Base-by-base conservation (phyloP, 1,284 basidiomycete genomes). In the Melampsora abietis-canadensis region DNA sequence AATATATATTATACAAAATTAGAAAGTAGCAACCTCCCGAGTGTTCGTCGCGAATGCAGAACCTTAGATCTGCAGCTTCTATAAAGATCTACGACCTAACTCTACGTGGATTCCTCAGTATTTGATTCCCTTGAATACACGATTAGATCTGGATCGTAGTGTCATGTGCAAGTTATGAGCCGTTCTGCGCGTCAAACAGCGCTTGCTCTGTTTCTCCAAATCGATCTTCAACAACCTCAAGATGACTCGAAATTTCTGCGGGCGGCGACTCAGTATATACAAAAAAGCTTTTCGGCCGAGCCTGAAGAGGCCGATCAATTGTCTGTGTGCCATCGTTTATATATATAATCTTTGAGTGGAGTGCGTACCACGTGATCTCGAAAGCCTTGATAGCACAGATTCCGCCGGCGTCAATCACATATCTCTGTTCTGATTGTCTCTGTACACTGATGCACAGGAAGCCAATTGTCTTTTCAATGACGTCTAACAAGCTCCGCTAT, bases 271-370 rank as follows among this genome's bases (percentile, higher is more conserved):
- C 27, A 70, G 61, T 21, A 48, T 34, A 21, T 27, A 21, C 44
- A 21, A 51, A 21, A 70, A 70, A 27, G 68, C 68, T 48, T 70
- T 47, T 21, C 68, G 59, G 19, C 68, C 68, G 34, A 70, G 48
- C 68, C 68, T 70, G 47, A 24, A 44, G 34, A 17, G 21, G 31
- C 24, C 24, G 17, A 62, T 27, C 30, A 62, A 34, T 1, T 21
- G 14, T 2, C 46, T 24, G 6, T 21, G 40, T 47, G 46, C 27
- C 44, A 15, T 27, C 6, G 3, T 24, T 6, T 24, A 57, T 24
- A 30, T 57, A 57, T 57, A 57, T 12, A 2, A 19, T 24, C 5
- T 57, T 19, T 15, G 19, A 57, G 7, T 30, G 30, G 0, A n/a
- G 2, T 19, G 14, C 21, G 62, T 63, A 70, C 68, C 68, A 70